Evolutionary conservation across 176 grass and related monocot genomes (phyloP).

Genomic region (Stipa capillata): DNA sequence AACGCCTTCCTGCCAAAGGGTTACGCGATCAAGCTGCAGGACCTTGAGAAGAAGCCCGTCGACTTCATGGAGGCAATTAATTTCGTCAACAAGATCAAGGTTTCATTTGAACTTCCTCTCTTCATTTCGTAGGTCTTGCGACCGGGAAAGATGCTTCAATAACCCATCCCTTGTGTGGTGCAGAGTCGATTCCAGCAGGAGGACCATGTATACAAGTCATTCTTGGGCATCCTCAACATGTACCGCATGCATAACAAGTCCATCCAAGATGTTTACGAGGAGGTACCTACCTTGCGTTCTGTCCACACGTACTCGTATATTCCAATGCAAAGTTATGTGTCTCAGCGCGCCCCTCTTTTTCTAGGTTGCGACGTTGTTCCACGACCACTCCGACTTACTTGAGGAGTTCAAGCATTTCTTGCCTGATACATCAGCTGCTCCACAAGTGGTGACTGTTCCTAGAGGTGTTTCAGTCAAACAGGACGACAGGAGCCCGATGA

Average conservation of each 20-base stretch:
- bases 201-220: conserved; percentile 71
- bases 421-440: conserved; percentile 38
- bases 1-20: conserved; percentile 84
- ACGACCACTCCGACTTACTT: conserved; percentile 50
- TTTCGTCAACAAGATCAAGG: conserved; percentile 88
- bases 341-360: not conserved
- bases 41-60: conserved; percentile 64
- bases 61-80: conserved; percentile 73
- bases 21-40: conserved; percentile 59
- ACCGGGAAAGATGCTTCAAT: not conserved
- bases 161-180: too few relatives aligned
- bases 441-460: conserved; percentile 9
- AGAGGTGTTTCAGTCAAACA: conserved; percentile 26
- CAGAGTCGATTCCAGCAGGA: conserved; percentile 55
- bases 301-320: not conserved
- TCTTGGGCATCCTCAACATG: conserved; percentile 77
- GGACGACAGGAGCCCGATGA: conserved; percentile 37
- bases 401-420: conserved; percentile 74
- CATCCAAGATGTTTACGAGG: conserved; percentile 59
- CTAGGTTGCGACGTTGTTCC: conserved; percentile 55
- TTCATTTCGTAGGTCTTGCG: not conserved
- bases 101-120: not conserved
- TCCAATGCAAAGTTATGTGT: not conserved
- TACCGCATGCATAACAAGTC: conserved; percentile 56
- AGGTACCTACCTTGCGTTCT: conserved; percentile 19